These are phyloP conservation scores for Vigna hirtella DNA, from an alignment of 306 rosid species.

Conservation along the genomic window DNA sequence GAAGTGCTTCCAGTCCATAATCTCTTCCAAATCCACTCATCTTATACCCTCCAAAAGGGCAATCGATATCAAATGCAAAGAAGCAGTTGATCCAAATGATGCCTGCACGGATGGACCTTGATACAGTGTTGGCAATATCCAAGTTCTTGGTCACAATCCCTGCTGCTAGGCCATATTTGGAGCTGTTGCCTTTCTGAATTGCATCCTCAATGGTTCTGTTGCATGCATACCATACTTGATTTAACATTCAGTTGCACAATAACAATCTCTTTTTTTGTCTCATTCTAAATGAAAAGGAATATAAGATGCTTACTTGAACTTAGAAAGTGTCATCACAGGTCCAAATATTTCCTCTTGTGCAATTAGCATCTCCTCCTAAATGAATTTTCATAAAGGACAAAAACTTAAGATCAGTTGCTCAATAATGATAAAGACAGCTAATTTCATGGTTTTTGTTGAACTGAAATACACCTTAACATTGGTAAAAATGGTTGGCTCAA, in stretches of 20 bases:
- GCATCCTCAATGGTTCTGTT: slow-evolving; percentile 79
- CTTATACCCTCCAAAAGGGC: slow-evolving; percentile 86
- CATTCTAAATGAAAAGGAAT: not conserved
- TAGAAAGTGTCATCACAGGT: slow-evolving; percentile 76
- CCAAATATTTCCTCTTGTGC: slow-evolving; percentile 87
- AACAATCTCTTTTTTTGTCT: not conserved
- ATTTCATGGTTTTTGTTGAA: slow-evolving; percentile 27
- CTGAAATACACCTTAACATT: slow-evolving; percentile 64
- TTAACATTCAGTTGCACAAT: slow-evolving; percentile 3
- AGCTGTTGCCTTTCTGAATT: slow-evolving; percentile 72
- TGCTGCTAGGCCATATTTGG: slow-evolving; percentile 83
- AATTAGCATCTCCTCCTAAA: slow-evolving; percentile 80
- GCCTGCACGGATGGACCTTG: slow-evolving; percentile 86
- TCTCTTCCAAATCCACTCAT: slow-evolving; percentile 93
- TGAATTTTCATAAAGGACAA: not conserved
- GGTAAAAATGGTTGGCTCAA: slow-evolving; percentile 84
- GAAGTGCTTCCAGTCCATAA: slow-evolving; percentile 68
- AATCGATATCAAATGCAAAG: slow-evolving; percentile 66
- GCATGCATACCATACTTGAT: slow-evolving; percentile 5
- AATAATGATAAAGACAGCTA: not conserved
- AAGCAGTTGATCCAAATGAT: slow-evolving; percentile 86
- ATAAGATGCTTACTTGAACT: slow-evolving; percentile 70
- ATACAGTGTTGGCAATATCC: slow-evolving; percentile 76
- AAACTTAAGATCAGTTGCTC: not conserved
- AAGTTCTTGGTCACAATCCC: slow-evolving; percentile 77